phyloP scores from a whole-genome alignment of 768 basidiomycete species.

The Cubamyces lactineus region DNA sequence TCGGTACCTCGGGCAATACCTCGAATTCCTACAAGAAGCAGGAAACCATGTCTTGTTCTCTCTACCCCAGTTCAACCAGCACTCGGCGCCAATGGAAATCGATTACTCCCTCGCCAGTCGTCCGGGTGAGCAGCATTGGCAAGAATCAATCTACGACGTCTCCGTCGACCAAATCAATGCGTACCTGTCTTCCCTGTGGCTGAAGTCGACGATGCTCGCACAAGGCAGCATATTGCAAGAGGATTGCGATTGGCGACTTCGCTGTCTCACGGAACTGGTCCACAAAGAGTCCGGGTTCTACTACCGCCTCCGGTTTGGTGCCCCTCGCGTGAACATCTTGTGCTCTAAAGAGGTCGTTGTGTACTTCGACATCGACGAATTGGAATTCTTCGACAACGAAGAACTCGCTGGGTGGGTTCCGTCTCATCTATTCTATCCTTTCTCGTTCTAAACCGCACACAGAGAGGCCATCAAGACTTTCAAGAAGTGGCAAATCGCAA shows the following conservation, averaged over 20 bases:
- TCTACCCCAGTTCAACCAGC: constrained; percentile 37
- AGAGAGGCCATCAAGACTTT: constrained; percentile 5
- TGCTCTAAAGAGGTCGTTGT: constrained; percentile 36
- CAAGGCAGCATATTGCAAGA: constrained; percentile 7
- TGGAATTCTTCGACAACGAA: constrained; percentile 26
- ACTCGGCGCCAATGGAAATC: constrained; percentile 19
- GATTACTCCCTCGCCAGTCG: constrained; percentile 31
- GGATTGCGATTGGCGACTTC: constrained; percentile 16
- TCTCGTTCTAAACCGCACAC: too few relatives aligned
- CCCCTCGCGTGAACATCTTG: constrained; percentile 32
- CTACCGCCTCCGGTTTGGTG: constrained; percentile 33
- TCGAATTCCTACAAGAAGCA: constrained; percentile 31
- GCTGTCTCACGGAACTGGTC: constrained; percentile 32
- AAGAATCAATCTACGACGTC: constrained; percentile 28
- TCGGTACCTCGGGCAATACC: constrained; percentile 26
- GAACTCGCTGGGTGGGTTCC: constrained; percentile 26
- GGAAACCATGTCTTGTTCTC: constrained; percentile 37
- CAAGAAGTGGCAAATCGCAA: constrained; percentile 30
- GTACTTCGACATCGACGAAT: constrained; percentile 31
- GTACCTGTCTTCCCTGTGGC: constrained; percentile 32
- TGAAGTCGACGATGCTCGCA: constrained; percentile 32
- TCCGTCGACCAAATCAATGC: constrained; percentile 32
- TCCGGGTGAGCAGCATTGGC: constrained; percentile 8
- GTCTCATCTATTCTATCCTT: too few relatives aligned
- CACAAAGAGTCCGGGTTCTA: constrained; percentile 20